Conservation (phyloP, 768 basidiomycete genomes). For the Trametes maxima region DNA sequence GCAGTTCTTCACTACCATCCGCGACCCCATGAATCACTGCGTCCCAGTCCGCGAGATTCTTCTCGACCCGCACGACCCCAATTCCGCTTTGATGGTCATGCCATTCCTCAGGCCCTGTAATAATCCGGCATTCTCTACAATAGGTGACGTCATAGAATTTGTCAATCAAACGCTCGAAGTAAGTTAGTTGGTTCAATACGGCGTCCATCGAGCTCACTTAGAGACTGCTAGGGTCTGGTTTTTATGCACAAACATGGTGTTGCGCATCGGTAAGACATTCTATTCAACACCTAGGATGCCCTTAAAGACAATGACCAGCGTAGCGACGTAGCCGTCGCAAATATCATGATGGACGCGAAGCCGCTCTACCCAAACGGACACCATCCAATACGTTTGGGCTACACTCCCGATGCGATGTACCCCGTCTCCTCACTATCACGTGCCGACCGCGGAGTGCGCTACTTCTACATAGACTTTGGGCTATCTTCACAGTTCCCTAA, state of each 20-base stretch:
- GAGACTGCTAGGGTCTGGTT: constrained; percentile 10
- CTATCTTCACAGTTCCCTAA: constrained; percentile 16
- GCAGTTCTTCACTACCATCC: constrained; percentile 6
- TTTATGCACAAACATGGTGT: constrained; percentile 23
- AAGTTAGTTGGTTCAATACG: background rate
- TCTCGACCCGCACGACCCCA: constrained; percentile 15
- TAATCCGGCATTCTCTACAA: constrained; percentile 26
- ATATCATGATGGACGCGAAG: constrained; percentile 30
- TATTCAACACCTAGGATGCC: background rate
- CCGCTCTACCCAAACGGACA: constrained; percentile 23
- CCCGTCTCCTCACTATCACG: constrained; percentile 34
- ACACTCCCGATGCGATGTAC: constrained; percentile 37
- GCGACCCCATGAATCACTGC: constrained; percentile 28
- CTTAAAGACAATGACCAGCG: background rate
- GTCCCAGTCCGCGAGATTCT: constrained; percentile 27
- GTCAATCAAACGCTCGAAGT: background rate
- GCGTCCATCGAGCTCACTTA: background rate
- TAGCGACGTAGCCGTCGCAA: constrained; percentile 23
- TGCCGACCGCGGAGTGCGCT: constrained; percentile 37
- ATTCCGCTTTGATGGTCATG: constrained; percentile 23
- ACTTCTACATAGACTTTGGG: constrained; percentile 31
- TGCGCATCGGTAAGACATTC: constrained; percentile 22
- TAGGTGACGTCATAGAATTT: constrained; percentile 24
- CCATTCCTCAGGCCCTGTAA: constrained; percentile 16
- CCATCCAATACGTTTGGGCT: constrained; percentile 31